Conservation (phyloP, 352 stramenopile species). For the Globisporangium solare region DNA sequence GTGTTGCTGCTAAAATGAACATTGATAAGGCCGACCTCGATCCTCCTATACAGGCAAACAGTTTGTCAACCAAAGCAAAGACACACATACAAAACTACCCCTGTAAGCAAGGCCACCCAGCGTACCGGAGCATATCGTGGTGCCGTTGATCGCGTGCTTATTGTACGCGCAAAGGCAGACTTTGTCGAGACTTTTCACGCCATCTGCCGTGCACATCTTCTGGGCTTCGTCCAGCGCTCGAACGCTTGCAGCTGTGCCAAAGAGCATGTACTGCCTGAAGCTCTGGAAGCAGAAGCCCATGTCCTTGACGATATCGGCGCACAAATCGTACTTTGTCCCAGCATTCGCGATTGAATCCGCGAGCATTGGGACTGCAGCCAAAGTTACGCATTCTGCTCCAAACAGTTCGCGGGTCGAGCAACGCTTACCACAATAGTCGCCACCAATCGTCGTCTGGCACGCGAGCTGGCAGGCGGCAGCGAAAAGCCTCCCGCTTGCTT, state of each 20-base stretch:
- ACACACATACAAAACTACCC: no score
- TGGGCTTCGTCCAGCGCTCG: slow-evolving; percentile 42
- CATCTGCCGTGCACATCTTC: slow-evolving; percentile 37
- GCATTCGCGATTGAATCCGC: slow-evolving; percentile 43
- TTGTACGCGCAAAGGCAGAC: slow-evolving; percentile 59
- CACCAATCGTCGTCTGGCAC: slow-evolving; percentile 44
- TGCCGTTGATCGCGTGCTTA: slow-evolving; percentile 44
- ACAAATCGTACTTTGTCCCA: slow-evolving; percentile 53
- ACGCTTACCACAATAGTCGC: slow-evolving; percentile 73
- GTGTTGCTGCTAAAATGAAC: neutral
- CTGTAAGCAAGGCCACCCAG: neutral
- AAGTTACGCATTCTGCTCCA: neutral
- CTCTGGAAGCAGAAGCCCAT: slow-evolving; percentile 83
- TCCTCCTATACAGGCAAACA: neutral
- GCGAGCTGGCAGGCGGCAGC: slow-evolving; percentile 67
- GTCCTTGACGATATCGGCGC: slow-evolving; percentile 60
- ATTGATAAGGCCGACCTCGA: neutral
- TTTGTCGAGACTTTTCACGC: slow-evolving; percentile 32
- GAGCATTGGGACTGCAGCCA: slow-evolving; percentile 45
- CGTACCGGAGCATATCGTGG: slow-evolving; percentile 53
- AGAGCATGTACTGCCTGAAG: slow-evolving; percentile 70
- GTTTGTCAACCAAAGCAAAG: neutral
- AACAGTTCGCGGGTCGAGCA: neutral
- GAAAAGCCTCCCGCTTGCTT: slow-evolving; percentile 47
- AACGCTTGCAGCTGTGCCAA: slow-evolving; percentile 50